phyloP scores from a whole-genome alignment of 257 asterid species.

The Fraxinus americana region DNA sequence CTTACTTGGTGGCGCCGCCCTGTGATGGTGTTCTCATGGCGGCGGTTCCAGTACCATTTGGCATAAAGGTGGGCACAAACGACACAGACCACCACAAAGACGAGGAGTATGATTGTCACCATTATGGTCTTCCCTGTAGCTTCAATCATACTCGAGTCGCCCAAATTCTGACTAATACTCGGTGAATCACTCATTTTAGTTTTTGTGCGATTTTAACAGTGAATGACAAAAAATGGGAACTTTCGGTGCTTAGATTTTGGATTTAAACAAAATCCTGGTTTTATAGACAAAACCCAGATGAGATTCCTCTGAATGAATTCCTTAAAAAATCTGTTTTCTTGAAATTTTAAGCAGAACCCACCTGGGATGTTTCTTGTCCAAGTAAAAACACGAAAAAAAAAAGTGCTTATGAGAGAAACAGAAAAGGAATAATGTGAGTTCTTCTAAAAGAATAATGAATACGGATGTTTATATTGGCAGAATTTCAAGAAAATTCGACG shows the following conservation, averaged over 20 bases:
- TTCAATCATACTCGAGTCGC: constrained; percentile 51
- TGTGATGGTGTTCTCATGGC: constrained; percentile 44
- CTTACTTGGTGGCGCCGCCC: constrained; percentile 37
- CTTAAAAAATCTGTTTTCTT: not conserved
- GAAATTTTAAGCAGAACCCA: not conserved
- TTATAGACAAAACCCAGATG: not conserved
- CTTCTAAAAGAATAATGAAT: not conserved
- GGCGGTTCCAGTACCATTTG: constrained; percentile 72
- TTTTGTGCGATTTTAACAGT: not conserved
- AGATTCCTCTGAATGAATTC: not conserved
- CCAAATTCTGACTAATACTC: constrained; percentile 20
- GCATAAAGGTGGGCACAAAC: constrained; percentile 69
- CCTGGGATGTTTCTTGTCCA: not conserved
- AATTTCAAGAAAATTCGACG: not conserved
- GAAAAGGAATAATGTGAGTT: not conserved
- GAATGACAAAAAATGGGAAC: not conserved
- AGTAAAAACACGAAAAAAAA: not conserved
- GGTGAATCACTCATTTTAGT: constrained; percentile 48
- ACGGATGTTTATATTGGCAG: no score
- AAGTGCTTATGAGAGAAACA: not conserved
- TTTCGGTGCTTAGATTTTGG: not conserved
- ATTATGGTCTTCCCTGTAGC: constrained; percentile 65
- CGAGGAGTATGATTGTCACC: constrained; percentile 53
- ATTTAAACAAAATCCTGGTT: not conserved
- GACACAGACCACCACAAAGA: constrained; percentile 52